Base-by-base conservation (phyloP, 345 rosid species). In the Gossypium bickii region DNA sequence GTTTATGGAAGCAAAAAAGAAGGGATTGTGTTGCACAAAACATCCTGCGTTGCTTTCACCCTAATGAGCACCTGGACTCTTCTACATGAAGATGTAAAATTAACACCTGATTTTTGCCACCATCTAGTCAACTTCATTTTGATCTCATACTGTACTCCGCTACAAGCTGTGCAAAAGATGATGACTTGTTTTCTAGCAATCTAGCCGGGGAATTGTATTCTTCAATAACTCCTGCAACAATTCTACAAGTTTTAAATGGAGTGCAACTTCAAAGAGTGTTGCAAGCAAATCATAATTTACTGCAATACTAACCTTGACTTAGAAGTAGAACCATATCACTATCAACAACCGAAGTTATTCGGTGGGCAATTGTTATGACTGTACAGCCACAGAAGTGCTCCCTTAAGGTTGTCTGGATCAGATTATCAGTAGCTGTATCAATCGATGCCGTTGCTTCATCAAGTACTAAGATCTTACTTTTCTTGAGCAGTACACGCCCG, bases 391-490 rank as follows among this genome's bases (percentile, higher is more conserved):
- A 79, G 79, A 92, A 90, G 74, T 87, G 93, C 15, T 87, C 87
- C 65, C 88, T 69, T 10, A 92, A 76, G 0, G 97, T 92, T 52
- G 83, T 85, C 82, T 90, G 98, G n/a, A 94, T 90, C 47, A 92
- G 81, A 79, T 89, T 86, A 78, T 94, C 97, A 0, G 97, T 90
- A 15, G 92, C 90, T 24, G 97, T 92, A 72, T 92, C 97, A 58
- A 92, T 94, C 0, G 97, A 94, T 73, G 97, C 92, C 2, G 93
- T 92, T 56, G 98, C 98, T 83, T 94, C 97, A 71, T 94, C 97
- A 0, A 92, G 93, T 20, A 90, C 94, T 81, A 94, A 75, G 67
- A 94, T 84, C 76, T 87, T 94, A 74, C 91, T 92, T 80, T 85
- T 89, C 86, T 90, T 89, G 0, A 92, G 88, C 16, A 94, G 84